Conservation (phyloP, 2,329 filamentous ascomycete genomes). For the Dendryphion nanum region DNA sequence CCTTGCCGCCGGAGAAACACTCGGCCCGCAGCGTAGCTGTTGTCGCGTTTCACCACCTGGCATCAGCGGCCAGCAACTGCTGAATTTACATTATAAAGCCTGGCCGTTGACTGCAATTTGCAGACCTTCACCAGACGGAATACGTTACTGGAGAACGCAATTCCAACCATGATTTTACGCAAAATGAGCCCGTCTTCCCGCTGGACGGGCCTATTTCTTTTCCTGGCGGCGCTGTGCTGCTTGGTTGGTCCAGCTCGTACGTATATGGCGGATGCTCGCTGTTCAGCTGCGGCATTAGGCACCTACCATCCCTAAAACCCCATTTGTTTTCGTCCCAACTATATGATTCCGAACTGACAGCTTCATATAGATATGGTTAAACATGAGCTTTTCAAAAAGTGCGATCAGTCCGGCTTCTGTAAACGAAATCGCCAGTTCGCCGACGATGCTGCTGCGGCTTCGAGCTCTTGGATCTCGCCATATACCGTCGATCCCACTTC, state of each 20-base stretch:
- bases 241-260: conserved; percentile 38
- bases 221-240: conserved; percentile 32
- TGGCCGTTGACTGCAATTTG: too few relatives aligned
- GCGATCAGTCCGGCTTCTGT: conserved; percentile 94
- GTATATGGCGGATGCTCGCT: too few relatives aligned
- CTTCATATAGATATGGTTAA: conserved; percentile 71
- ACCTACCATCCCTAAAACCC: too few relatives aligned
- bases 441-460: conserved; percentile 67
- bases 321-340: too few relatives aligned
- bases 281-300: too few relatives aligned
- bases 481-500: conserved; percentile 74
- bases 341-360: too few relatives aligned
- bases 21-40: conserved; percentile 2
- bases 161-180: neutral
- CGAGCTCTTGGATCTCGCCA: conserved; percentile 73
- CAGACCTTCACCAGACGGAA: too few relatives aligned
- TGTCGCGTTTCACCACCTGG: conserved; percentile 4
- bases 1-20: conserved; percentile 1
- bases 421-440: conserved; percentile 90
- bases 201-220: conserved; percentile 57
- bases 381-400: conserved; percentile 96
- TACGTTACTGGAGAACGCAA: too few relatives aligned
- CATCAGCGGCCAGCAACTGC: neutral
- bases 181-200: conserved; percentile 44
- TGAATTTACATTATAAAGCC: too few relatives aligned